These are phyloP conservation scores for Annulohypoxylon maeteangense DNA, from an alignment of 495 filamentous ascomycete genomes.

Conservation along the genomic window DNA sequence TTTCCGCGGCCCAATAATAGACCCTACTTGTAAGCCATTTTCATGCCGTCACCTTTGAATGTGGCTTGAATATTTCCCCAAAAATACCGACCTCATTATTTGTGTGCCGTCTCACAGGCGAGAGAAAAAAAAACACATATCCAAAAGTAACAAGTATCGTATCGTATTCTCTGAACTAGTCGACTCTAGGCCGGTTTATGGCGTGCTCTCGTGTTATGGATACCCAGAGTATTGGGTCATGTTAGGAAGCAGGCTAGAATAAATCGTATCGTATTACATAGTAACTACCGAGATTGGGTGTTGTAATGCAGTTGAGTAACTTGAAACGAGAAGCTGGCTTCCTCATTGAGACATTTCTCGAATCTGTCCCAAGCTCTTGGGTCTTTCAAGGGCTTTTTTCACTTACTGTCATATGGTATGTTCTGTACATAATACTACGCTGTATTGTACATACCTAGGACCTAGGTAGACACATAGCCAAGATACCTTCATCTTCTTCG, in stretches of 20 bases:
- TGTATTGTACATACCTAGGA: no score
- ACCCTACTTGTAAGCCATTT: slow-evolving; percentile 20
- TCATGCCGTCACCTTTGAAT: slow-evolving; percentile 8
- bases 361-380: slow-evolving; percentile 37
- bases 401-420: no score
- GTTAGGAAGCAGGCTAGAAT: slow-evolving; percentile 30
- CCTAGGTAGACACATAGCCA: neutral
- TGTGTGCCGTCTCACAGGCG: neutral
- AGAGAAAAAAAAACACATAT: neutral
- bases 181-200: slow-evolving; percentile 3
- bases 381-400: slow-evolving; percentile 3
- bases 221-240: slow-evolving; percentile 1
- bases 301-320: slow-evolving; percentile 36
- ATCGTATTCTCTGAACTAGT: slow-evolving; percentile 6
- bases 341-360: slow-evolving; percentile 30
- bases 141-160: neutral
- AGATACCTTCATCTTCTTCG: slow-evolving; percentile 2
- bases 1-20: slow-evolving; percentile 38
- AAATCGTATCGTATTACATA: slow-evolving; percentile 8
- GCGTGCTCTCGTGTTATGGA: slow-evolving; percentile 21
- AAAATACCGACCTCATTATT: neutral
- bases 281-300: slow-evolving; percentile 35
- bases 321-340: slow-evolving; percentile 11
- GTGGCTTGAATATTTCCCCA: neutral
- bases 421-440: no score